A percentile compares a stretch with the other conserved stretches of the same genome.
phyloP scores from a whole-genome alignment of 129 eudicot species.

The Saposhnikovia divaricata region DNA sequence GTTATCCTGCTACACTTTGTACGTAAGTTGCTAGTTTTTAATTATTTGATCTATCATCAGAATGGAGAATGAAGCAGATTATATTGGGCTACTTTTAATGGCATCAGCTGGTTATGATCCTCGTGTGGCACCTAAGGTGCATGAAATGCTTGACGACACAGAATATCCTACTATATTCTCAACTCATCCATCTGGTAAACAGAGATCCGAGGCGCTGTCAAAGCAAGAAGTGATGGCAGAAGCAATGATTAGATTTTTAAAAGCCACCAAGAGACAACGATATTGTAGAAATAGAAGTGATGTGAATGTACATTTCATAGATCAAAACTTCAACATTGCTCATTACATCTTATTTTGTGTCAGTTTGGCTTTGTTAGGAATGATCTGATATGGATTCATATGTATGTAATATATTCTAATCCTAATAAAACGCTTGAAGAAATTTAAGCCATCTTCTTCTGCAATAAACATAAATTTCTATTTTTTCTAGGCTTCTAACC shows the following conservation, averaged over 20 bases:
- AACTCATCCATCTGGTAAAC: constrained; percentile 87
- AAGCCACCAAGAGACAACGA: not conserved
- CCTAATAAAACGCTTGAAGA: too few relatives aligned
- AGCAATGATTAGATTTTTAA: constrained; percentile 35
- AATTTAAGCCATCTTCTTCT: too few relatives aligned
- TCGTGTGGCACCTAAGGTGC: constrained; percentile 66
- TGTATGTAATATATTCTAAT: too few relatives aligned
- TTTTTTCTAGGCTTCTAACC: too few relatives aligned
- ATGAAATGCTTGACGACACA: constrained; percentile 48
- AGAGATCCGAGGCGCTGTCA: constrained; percentile 48
- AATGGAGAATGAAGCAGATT: constrained; percentile 70
- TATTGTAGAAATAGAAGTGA: too few relatives aligned
- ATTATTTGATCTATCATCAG: not conserved
- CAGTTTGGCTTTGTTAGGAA: too few relatives aligned
- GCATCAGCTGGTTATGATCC: constrained; percentile 93
- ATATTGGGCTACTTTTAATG: constrained; percentile 67
- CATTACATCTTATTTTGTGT: too few relatives aligned
- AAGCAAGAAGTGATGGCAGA: constrained; percentile 78
- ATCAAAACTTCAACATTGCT: too few relatives aligned
- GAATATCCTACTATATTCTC: constrained; percentile 24
- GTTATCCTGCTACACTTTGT: not conserved
- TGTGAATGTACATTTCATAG: too few relatives aligned
- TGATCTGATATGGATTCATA: too few relatives aligned
- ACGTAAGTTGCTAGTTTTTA: too few relatives aligned
- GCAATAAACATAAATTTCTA: too few relatives aligned